These are phyloP conservation scores for Tylopilus vinaceipallidus DNA, from an alignment of 768 basidiomycete genomes.

Conservation along the genomic window DNA sequence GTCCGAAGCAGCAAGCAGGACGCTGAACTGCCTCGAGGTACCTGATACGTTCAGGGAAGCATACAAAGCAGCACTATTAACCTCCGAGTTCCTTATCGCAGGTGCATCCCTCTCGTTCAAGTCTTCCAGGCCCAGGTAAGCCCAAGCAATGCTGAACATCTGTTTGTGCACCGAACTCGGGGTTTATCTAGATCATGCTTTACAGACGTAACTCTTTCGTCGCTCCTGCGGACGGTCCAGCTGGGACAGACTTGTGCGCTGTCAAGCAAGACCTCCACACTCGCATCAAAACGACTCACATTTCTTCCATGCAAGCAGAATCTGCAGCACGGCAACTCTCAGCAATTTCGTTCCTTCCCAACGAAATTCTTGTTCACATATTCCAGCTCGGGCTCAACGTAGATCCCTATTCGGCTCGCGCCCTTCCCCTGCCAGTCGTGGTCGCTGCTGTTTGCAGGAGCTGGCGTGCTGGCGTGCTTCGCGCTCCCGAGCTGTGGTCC, in stretches of 20 bases:
- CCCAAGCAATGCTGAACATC: too few relatives aligned
- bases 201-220: too few relatives aligned
- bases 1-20: too few relatives aligned
- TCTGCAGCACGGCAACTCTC: conserved; percentile 9
- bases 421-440: not conserved
- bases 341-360: conserved; percentile 19
- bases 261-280: not conserved
- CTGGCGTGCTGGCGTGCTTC: conserved; percentile 8
- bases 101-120: too few relatives aligned
- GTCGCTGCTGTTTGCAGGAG: conserved; percentile 14
- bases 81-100: too few relatives aligned
- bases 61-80: too few relatives aligned
- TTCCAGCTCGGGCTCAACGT: conserved; percentile 7
- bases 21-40: too few relatives aligned
- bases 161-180: not conserved
- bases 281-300: not conserved
- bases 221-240: not conserved
- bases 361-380: conserved; percentile 16
- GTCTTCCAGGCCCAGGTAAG: too few relatives aligned
- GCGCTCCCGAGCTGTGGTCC: conserved; percentile 10
- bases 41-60: too few relatives aligned
- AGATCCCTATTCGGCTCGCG: not conserved
- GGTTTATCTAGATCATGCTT: too few relatives aligned
- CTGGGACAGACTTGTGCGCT: not conserved
- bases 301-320: not conserved